Percentiles rank a stretch among this genome's conserved stretches.
Conservation (phyloP, 768 basidiomycete species). For the Psilocybe cyanescens region DNA sequence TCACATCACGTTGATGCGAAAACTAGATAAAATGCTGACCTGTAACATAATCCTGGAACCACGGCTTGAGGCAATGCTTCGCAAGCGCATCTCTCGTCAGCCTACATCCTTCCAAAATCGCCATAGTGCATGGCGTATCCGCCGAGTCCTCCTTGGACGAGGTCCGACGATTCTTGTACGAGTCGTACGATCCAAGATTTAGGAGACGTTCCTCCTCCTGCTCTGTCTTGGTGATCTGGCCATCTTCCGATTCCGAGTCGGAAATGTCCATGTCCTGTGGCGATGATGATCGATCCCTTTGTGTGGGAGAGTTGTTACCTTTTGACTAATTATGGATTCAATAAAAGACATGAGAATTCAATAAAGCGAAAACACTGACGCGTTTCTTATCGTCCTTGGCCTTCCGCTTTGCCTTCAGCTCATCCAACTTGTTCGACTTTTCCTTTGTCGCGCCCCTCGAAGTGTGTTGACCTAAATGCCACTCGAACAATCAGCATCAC, state of each 20-base stretch:
- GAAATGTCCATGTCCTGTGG: constrained; percentile 88
- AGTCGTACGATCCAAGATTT: constrained; percentile 24
- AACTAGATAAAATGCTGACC: constrained; percentile 46
- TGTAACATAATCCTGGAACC: constrained; percentile 85
- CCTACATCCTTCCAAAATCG: constrained; percentile 63
- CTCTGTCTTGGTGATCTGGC: constrained; percentile 73
- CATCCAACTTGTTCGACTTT: constrained; percentile 78
- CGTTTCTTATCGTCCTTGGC: constrained; percentile 89
- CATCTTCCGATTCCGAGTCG: constrained; percentile 86
- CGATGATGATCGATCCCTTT: constrained; percentile 75
- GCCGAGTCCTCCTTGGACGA: constrained; percentile 33
- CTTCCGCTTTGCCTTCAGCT: constrained; percentile 84
- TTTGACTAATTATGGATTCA: constrained; percentile 38
- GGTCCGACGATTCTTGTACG: constrained; percentile 11
- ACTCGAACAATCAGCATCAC: not conserved
- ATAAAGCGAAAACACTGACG: constrained; percentile 45
- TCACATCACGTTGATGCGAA: constrained; percentile 6
- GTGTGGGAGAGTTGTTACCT: constrained; percentile 46
- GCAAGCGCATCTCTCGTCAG: constrained; percentile 74
- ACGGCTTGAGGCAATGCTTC: constrained; percentile 73
- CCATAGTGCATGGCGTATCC: constrained; percentile 55
- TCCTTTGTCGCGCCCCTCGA: constrained; percentile 78
- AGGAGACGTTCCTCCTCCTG: constrained; percentile 67
- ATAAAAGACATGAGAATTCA: not conserved
- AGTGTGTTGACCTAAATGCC: constrained; percentile 71